Conservation (phyloP, 768 basidiomycete species). For the Rhodotorula paludigena region DNA sequence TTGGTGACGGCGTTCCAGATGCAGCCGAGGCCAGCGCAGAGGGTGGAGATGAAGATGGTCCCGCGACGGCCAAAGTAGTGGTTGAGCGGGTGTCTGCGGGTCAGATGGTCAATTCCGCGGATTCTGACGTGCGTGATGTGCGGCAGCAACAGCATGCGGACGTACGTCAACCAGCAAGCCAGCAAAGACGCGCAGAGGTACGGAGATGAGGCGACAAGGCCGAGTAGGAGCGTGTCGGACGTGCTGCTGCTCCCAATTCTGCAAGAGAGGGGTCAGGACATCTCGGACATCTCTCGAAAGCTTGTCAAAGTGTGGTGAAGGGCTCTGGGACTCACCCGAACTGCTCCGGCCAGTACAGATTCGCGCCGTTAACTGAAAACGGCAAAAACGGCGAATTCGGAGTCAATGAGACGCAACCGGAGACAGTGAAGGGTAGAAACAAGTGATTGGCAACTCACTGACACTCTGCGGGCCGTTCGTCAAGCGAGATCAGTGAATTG, state of each 20-base stretch:
- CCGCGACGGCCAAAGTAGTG: constrained; percentile 56
- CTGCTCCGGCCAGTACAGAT: constrained; percentile 30
- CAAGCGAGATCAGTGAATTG: too few species aligned
- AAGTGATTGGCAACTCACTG: too few species aligned
- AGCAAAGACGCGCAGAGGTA: constrained; percentile 33
- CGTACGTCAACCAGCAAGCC: constrained; percentile 57
- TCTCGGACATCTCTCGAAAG: too few species aligned
- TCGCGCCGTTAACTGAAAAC: constrained; percentile 26
- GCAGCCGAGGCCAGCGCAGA: constrained; percentile 52
- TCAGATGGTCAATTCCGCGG: neutral
- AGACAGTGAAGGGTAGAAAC: too few species aligned
- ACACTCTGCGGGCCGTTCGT: neutral
- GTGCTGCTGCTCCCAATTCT: constrained; percentile 21
- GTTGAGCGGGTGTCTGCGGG: constrained; percentile 60
- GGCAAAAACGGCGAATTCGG: too few species aligned
- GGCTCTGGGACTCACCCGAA: too few species aligned
- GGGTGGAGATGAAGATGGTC: constrained; percentile 55
- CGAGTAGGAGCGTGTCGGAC: constrained; percentile 29
- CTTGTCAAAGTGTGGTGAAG: too few species aligned
- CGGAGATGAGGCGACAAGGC: constrained; percentile 32
- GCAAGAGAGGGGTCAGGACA: too few species aligned
- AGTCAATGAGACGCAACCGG: too few species aligned
- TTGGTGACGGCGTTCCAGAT: constrained; percentile 57
- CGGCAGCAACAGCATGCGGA: neutral
- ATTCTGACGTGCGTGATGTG: neutral